Base-by-base conservation (phyloP, 805 yeast species). In the Pichia nakasei region DNA sequence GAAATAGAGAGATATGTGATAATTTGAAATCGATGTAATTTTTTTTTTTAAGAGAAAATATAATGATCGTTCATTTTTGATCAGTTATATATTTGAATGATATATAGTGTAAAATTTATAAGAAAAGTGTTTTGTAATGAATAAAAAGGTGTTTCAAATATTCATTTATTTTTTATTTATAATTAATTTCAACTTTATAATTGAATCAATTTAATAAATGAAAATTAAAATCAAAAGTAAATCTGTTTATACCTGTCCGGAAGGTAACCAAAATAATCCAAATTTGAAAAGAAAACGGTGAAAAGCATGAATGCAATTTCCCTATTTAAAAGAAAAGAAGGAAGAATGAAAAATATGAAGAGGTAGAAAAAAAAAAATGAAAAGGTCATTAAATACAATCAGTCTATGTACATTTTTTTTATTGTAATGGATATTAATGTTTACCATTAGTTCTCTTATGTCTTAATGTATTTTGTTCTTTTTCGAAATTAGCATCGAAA, bases 401-500 rank as follows among this genome's bases (percentile, higher is more conserved):
- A 18, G 27, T 22, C 22, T 5, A 20, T 19, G 9, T 34, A 29
- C 20, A 24, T 9, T 22, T 15, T 29, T 20, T 15, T n/a, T n/a
- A n/a, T n/a, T n/a, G n/a, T n/a, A n/a, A 9, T 11, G n/a, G 15
- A n/a, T 4, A 17, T 62, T 65, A 83, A 65, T 82, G 77, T 63
- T 74, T 69, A 53, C 91, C 91, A 37, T 73, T 71, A 18, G 93
- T 85, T 71, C 91, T 81, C 64, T 82, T 67, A 43, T 60, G 66
- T 70, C 95, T 80, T 58, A 82, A 68, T 58, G 72, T 78, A 33
- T 68, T 73, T 63, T 82, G 83, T 65, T 80, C 76, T 58, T 68
- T 70, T 69, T 87, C 96, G 44, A 80, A 82, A 54, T 76, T 84
- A 37, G 87, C 80, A 62, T 91, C 96, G 66, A 82, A 93, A 38